Conservation (phyloP, 1,139 yeast species). For the Arxiozyma bovina region DNA sequence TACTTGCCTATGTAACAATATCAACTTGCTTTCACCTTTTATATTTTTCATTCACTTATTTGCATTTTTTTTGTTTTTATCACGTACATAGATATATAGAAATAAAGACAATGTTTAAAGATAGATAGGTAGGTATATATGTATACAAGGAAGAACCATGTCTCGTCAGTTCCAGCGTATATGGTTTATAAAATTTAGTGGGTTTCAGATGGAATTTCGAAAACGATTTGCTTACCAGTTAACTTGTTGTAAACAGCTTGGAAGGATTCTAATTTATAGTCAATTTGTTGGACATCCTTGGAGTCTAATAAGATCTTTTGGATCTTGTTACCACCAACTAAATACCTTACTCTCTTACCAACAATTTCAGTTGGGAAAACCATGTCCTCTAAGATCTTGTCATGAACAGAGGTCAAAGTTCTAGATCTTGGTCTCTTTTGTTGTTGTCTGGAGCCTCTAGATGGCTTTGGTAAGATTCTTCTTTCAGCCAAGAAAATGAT, state of each 20-base stretch:
- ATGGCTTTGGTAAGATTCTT: slow-evolving; percentile 97
- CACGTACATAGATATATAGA: not conserved
- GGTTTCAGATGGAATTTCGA: slow-evolving; percentile 86
- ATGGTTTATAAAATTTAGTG: slow-evolving; percentile 36
- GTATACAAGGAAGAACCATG: not conserved
- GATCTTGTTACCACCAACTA: slow-evolving; percentile 98
- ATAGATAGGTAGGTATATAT: not conserved
- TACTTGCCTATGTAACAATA: too few relatives aligned
- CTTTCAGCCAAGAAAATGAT: slow-evolving; percentile 99
- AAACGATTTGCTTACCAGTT: slow-evolving; percentile 99
- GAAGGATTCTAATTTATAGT: slow-evolving; percentile 99
- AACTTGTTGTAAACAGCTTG: slow-evolving; percentile 97
- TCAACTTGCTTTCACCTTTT: not conserved
- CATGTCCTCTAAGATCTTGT: slow-evolving; percentile 95
- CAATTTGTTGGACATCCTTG: slow-evolving; percentile 94
- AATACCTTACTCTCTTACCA: slow-evolving; percentile 99
- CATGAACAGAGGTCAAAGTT: slow-evolving; percentile 98
- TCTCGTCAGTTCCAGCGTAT: not conserved
- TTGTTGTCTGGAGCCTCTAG: slow-evolving; percentile 79
- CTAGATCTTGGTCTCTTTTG: slow-evolving; percentile 99
- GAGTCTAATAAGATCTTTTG: slow-evolving; percentile 97
- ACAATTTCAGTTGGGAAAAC: slow-evolving; percentile 99
- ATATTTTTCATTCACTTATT: too few relatives aligned
- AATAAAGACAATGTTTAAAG: not conserved
- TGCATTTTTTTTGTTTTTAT: too few relatives aligned